Conservation (phyloP, 208 protist genomes). For the Leptomonas pyrrhocoris region DNA sequence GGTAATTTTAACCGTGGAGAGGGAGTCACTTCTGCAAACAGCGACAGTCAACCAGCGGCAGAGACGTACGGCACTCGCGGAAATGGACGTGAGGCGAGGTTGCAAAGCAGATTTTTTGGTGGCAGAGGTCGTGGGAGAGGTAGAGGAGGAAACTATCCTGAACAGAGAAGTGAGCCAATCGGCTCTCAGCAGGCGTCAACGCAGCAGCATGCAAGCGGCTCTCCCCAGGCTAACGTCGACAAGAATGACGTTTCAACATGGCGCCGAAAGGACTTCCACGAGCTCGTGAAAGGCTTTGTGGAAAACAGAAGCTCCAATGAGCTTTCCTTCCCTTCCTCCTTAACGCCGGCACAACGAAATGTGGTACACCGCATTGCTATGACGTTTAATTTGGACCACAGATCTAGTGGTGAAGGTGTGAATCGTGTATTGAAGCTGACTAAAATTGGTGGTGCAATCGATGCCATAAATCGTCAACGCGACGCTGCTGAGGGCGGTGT, state of each 20-base stretch:
- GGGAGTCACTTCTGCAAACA: neutral
- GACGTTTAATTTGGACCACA: constrained; percentile 73
- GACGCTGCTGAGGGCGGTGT: constrained; percentile 43
- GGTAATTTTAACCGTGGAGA: neutral
- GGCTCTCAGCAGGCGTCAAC: neutral
- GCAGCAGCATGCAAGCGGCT: neutral
- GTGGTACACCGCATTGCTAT: constrained; percentile 73
- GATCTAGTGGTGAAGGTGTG: constrained; percentile 53
- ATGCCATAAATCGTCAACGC: constrained; percentile 37
- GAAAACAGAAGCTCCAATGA: constrained; percentile 61
- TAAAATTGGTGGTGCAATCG: constrained; percentile 49
- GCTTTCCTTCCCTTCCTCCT: constrained; percentile 69
- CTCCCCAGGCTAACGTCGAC: constrained; percentile 9
- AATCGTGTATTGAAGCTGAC: constrained; percentile 61
- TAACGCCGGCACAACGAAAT: constrained; percentile 60
- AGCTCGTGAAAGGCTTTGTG: constrained; percentile 76
- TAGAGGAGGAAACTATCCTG: neutral
- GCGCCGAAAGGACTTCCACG: constrained; percentile 74
- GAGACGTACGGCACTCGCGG: neutral
- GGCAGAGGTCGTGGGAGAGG: neutral
- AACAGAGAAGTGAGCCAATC: constrained; percentile 1
- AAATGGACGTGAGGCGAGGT: neutral
- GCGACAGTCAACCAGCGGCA: neutral
- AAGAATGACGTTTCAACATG: constrained; percentile 65
- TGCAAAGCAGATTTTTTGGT: neutral